Conservation (phyloP, 306 rosid genomes). For the Cicer bijugum region DNA sequence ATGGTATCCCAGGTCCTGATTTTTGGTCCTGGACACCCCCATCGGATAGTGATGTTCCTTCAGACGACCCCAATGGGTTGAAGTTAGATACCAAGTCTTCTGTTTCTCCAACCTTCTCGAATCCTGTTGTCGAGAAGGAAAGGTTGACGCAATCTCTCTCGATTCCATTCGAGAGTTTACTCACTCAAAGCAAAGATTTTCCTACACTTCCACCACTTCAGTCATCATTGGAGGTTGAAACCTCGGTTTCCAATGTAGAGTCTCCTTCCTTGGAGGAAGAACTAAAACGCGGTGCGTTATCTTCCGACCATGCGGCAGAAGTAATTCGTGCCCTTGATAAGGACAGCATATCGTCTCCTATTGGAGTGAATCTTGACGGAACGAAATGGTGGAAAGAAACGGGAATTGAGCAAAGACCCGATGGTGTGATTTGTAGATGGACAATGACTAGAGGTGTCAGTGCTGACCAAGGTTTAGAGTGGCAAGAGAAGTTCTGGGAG, state of each 20-base stretch:
- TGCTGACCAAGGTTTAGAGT: conserved; percentile 72
- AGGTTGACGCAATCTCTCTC: conserved; percentile 54
- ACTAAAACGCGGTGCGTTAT: conserved; percentile 54
- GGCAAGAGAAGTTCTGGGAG: conserved; percentile 97
- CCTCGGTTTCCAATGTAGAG: conserved; percentile 48
- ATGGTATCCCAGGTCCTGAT: conserved; percentile 83
- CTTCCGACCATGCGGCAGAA: conserved; percentile 71
- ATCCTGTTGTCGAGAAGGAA: conserved; percentile 73
- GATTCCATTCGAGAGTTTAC: conserved; percentile 73
- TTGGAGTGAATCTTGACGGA: conserved; percentile 76
- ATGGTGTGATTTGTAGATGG: conserved; percentile 89
- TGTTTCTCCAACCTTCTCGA: conserved; percentile 42
- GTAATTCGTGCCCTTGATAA: conserved; percentile 68
- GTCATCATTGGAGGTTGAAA: conserved; percentile 62
- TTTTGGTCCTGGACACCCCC: conserved; percentile 99
- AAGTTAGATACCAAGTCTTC: conserved; percentile 50
- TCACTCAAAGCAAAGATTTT: conserved; percentile 44
- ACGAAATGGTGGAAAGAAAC: conserved; percentile 90
- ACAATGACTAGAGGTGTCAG: conserved; percentile 87
- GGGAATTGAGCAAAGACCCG: conserved; percentile 81
- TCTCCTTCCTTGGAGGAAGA: conserved; percentile 63
- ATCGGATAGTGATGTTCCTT: conserved; percentile 42
- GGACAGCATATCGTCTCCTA: conserved; percentile 43
- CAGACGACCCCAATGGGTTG: conserved; percentile 50
- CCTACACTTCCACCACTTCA: conserved; percentile 75